Evolutionary conservation across 140 eudicot genomes (phyloP), one percentile per base, ranked within the genome.

Genomic region (Cichorium intybus): DNA sequence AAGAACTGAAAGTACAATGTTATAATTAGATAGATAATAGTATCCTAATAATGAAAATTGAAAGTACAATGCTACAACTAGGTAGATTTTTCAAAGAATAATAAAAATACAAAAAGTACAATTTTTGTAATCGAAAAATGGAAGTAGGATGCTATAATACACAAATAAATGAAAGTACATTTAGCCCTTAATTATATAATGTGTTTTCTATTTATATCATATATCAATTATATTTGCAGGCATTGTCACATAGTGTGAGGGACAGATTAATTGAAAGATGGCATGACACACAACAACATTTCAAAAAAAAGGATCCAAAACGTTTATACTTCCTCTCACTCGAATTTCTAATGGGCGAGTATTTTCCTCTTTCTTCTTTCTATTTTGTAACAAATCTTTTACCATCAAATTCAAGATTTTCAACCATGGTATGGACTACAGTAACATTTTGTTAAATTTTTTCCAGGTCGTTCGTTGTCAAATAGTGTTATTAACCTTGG

Each of bases 331-430:
- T 80, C 69, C 80, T 84, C 8, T 84, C 90, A 4, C 86, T 84
- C 16, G 90, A 84, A 54, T 84, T 84, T 74, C 77, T 84, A 64
- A 84, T 80, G 90, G 90, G 90, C 81, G 73, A 53, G 74, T 62
- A 43, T 60, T 60, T 73, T 12, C 48, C 28, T 56, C 35, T 61
- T 35, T 50, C 6, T 17, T 49, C 37, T 60, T 22, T 10, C 15
- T n/a, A 21, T 46, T 58, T 59, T 9, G 6, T 29, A 31, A 69
- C 60, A 16, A 16, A 4, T 35, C 60, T 47, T 49, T 49, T 51
- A 27, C 21, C 58, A 9, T 69, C 5, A 29, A 46, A 17, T 47
- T 47, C 22, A 47, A n/a, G 10, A 17, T 47, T 47, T 17, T 20
- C 50, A 0, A 45, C 50, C 0, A 2, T 0, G 7, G 5, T 14